These are phyloP conservation scores for Elsinoe arachidis DNA, from an alignment of 2,329 filamentous ascomycete genomes.

Conservation along the genomic window DNA sequence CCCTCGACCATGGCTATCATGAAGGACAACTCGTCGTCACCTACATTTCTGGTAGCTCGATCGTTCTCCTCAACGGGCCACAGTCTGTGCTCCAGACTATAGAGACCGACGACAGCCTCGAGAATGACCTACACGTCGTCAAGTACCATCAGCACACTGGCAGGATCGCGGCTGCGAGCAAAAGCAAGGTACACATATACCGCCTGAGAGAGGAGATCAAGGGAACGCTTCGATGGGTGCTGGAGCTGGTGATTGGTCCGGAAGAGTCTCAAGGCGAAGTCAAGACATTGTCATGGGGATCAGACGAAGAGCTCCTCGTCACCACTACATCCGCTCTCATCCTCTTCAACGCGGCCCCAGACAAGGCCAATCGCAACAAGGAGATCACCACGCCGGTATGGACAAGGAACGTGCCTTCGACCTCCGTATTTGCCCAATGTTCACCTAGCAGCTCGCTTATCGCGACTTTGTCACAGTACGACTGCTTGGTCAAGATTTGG, in stretches of 20 bases:
- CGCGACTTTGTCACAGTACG: slow-evolving; percentile 68
- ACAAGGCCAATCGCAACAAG: slow-evolving; percentile 20
- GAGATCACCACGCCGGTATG: slow-evolving; percentile 53
- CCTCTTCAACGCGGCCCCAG: slow-evolving; percentile 50
- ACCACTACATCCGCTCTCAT: slow-evolving; percentile 58
- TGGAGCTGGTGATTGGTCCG: slow-evolving; percentile 50
- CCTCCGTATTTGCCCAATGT: slow-evolving; percentile 64
- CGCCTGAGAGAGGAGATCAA: slow-evolving; percentile 64
- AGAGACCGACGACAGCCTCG: slow-evolving; percentile 62
- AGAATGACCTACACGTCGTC: slow-evolving; percentile 61
- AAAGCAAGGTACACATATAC: slow-evolving; percentile 63
- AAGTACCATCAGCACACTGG: slow-evolving; percentile 73
- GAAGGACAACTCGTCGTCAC: slow-evolving; percentile 63
- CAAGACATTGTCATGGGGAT: slow-evolving; percentile 74
- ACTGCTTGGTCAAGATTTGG: slow-evolving; percentile 88
- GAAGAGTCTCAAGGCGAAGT: slow-evolving; percentile 40
- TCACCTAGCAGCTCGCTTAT: slow-evolving; percentile 84
- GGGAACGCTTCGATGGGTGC: slow-evolving; percentile 63
- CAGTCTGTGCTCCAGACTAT: slow-evolving; percentile 77
- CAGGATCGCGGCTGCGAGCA: slow-evolving; percentile 71
- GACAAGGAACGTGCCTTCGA: slow-evolving; percentile 64
- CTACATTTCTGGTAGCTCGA: slow-evolving; percentile 82
- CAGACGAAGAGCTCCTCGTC: slow-evolving; percentile 72
- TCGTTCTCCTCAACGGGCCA: slow-evolving; percentile 71
- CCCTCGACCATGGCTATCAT: slow-evolving; percentile 66